Conservation (phyloP, 257 asterid genomes). For the Nicotiana undulata region DNA sequence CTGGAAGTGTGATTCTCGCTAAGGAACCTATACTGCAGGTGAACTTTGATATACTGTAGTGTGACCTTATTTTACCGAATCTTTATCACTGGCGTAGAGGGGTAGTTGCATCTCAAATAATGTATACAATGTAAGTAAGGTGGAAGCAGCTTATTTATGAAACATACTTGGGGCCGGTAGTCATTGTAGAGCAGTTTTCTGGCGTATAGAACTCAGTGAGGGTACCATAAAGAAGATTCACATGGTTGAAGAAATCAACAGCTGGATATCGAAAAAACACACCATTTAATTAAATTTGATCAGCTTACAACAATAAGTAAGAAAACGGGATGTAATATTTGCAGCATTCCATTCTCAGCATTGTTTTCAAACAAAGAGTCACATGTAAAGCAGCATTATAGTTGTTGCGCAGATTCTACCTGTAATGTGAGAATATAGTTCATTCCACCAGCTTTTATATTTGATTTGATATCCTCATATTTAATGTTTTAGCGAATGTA, state of each 20-base stretch:
- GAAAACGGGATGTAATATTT: not conserved
- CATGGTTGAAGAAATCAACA: conserved; percentile 97
- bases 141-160: not conserved
- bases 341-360: not conserved
- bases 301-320: not conserved
- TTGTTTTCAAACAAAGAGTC: not conserved
- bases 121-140: not conserved
- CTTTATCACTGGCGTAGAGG: not conserved
- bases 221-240: conserved; percentile 89
- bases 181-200: conserved; percentile 86
- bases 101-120: not conserved
- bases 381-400: not conserved
- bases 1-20: conserved; percentile 79
- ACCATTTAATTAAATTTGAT: conserved; percentile 14
- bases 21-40: conserved; percentile 90
- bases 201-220: conserved; percentile 96
- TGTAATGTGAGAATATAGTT: not conserved
- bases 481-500: not conserved
- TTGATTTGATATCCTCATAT: not conserved
- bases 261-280: conserved; percentile 43
- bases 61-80: not conserved
- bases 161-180: conserved; percentile 94
- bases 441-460: not conserved
- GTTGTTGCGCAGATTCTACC: not conserved
- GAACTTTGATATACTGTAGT: not conserved